Evolutionary conservation across 306 rosid genomes (phyloP), one percentile per base, ranked within the genome.

Genomic region (Datisca glomerata): DNA sequence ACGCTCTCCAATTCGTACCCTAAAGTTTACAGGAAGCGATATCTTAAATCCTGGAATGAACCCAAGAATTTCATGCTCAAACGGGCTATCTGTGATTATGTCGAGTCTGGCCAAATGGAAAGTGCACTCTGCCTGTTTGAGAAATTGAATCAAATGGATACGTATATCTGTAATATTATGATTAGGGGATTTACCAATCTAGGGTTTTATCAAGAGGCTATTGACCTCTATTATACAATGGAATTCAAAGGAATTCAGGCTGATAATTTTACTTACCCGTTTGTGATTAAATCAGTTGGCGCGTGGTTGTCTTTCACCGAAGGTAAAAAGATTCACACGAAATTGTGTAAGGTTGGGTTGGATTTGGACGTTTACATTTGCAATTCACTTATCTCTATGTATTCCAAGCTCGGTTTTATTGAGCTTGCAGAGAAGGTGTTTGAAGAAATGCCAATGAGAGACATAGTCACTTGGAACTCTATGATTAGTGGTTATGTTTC

Each of bases 381-480:
- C 37, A 78, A 70, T 36, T 50, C 74, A 14, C 69, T 74, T 38
- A 41, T 66, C 13, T 37, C 43, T 22, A 69, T 68, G 67, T 79
- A 71, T 38, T 73, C 62, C 12, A 74, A 79, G 65, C 31, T 61
- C 41, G 74, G 74, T 19, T 52, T 21, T 41, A 21, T 65, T 18
- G 59, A 46, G 38, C 60, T 34, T 29, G 69, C 83, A 3, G 53
- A 33, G 50, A 71, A 20, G 60, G 64, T 74, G 65, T 78, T 74
- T 44, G 69, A 51, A 6, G 72, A 68, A 71, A 74, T 74, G 71
- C 64, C 64, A 15, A 56, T 45, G 0, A 67, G 51, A 15, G 72
- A 79, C 43, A 5, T 67, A 45, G 79, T 79, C 11, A 73, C 79
- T 18, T 79, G 80, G 76, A 70, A 71, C 46, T 79, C 80, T 12